Conservation (phyloP, 2,329 filamentous ascomycete species). For the Pleoardoris graminearum region DNA sequence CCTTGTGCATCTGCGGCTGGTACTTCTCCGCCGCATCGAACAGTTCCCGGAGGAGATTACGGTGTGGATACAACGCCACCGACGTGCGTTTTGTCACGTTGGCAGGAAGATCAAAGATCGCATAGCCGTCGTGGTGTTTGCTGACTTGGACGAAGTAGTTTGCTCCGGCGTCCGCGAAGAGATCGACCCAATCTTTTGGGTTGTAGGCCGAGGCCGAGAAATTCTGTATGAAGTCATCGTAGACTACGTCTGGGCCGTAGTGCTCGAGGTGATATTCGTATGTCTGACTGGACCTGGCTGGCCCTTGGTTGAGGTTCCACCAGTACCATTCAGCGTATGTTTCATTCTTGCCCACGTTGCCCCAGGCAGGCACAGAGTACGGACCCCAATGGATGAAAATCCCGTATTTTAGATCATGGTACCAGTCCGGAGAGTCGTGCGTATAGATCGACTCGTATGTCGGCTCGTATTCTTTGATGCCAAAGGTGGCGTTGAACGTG, state of each 20-base stretch:
- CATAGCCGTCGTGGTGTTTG: constrained; percentile 55
- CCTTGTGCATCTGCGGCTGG: constrained; percentile 50
- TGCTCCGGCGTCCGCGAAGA: constrained; percentile 57
- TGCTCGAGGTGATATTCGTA: constrained; percentile 56
- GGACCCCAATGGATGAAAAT: constrained; percentile 66
- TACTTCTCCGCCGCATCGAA: constrained; percentile 50
- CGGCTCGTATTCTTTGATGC: constrained; percentile 14
- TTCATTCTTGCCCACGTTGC: constrained; percentile 48
- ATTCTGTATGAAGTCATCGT: constrained; percentile 60
- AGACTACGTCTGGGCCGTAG: constrained; percentile 56
- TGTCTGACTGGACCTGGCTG: constrained; percentile 45
- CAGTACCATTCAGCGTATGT: constrained; percentile 55
- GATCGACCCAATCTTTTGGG: constrained; percentile 58
- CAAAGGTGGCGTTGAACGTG: constrained; percentile 15
- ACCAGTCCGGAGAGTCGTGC: constrained; percentile 50
- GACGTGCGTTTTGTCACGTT: constrained; percentile 49
- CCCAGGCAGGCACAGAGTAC: constrained; percentile 62
- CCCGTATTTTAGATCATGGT: constrained; percentile 59
- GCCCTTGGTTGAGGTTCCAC: constrained; percentile 47
- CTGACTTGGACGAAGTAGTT: constrained; percentile 50
- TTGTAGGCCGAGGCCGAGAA: constrained; percentile 57
- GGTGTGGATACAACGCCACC: constrained; percentile 46
- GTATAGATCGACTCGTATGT: constrained; percentile 16
- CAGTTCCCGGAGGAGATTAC: constrained; percentile 49
- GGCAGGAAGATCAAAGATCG: constrained; percentile 48